Evolutionary conservation across 805 yeast species (phyloP).

Genomic region (Saccharomyces paradoxus): DNA sequence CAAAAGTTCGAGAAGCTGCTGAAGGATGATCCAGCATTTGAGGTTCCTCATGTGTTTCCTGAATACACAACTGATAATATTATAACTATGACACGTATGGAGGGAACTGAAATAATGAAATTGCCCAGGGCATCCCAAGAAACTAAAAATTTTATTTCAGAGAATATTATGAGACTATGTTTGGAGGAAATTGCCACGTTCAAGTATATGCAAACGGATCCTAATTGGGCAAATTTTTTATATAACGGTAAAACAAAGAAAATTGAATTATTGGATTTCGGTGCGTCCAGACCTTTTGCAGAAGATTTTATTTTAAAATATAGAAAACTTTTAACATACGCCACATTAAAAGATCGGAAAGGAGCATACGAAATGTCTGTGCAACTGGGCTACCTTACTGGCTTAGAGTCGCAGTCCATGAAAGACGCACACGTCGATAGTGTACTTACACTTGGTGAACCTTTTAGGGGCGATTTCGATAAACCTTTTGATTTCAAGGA

Average conservation of each 20-base stretch:
- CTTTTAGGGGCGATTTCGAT: conserved; percentile 50
- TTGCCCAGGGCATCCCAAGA: conserved; percentile 50
- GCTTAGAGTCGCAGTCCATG: conserved; percentile 83
- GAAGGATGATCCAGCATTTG: conserved; percentile 52
- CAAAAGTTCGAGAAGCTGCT: conserved; percentile 58
- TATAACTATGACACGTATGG: conserved; percentile 81
- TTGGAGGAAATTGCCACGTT: conserved; percentile 76
- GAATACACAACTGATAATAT: conserved; percentile 74
- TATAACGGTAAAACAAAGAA: conserved; percentile 63
- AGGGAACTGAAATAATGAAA: conserved; percentile 74
- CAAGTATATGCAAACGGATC: conserved; percentile 96
- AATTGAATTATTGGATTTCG: conserved; percentile 87
- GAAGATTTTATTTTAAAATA: conserved; percentile 63
- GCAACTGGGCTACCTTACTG: conserved; percentile 82
- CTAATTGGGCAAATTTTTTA: conserved; percentile 96
- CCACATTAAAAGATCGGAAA: conserved; percentile 58
- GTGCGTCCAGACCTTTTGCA: conserved; percentile 80
- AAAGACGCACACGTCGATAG: conserved; percentile 87
- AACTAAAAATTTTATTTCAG: conserved; percentile 71
- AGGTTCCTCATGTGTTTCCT: conserved; percentile 73
- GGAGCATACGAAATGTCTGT: conserved; percentile 57
- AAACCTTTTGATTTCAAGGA: conserved; percentile 58
- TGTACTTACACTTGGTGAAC: conserved; percentile 85
- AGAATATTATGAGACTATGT: conserved; percentile 79
- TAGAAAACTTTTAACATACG: conserved; percentile 62